Evolutionary conservation across 441 rosid species (phyloP).

Genomic region (Jatropha podagrica): DNA sequence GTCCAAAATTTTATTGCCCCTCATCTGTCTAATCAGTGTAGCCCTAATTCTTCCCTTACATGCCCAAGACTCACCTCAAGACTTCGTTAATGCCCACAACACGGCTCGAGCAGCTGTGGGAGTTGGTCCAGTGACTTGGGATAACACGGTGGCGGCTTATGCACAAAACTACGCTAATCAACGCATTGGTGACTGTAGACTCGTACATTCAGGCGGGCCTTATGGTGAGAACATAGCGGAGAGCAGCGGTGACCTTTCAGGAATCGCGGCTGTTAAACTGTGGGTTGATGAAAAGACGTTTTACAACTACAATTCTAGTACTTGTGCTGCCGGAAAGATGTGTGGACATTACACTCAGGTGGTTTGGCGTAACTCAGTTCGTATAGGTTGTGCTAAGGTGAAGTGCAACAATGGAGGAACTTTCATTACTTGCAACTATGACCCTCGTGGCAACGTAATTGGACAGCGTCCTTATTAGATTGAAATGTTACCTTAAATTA

Average conservation of each 20-base stretch:
- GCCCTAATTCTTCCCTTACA: no score
- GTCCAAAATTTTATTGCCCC: no score
- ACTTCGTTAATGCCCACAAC: no score
- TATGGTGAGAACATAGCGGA: constrained; percentile 51
- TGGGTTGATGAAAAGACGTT: constrained; percentile 51
- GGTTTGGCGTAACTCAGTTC: no score
- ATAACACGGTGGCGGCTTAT: constrained; percentile 21
- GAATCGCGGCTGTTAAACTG: constrained; percentile 41
- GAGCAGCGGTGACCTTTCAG: constrained; percentile 40
- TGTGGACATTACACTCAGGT: no score
- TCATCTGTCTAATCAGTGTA: no score
- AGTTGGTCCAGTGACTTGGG: constrained; percentile 35
- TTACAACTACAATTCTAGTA: constrained; percentile 34
- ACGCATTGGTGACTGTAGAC: constrained; percentile 23
- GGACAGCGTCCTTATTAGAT: constrained; percentile 50
- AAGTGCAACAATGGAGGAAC: constrained; percentile 45
- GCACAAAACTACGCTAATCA: neutral
- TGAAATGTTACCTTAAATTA: no score
- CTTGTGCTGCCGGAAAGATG: constrained; percentile 32
- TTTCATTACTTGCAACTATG: constrained; percentile 75
- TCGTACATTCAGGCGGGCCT: constrained; percentile 48
- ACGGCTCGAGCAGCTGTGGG: no score
- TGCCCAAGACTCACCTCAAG: no score
- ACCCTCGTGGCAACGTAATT: constrained; percentile 71
- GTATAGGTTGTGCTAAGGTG: constrained; percentile 21